Evolutionary conservation across 2,329 filamentous ascomycete species (phyloP).

Genomic region (Monilinia aucupariae): DNA sequence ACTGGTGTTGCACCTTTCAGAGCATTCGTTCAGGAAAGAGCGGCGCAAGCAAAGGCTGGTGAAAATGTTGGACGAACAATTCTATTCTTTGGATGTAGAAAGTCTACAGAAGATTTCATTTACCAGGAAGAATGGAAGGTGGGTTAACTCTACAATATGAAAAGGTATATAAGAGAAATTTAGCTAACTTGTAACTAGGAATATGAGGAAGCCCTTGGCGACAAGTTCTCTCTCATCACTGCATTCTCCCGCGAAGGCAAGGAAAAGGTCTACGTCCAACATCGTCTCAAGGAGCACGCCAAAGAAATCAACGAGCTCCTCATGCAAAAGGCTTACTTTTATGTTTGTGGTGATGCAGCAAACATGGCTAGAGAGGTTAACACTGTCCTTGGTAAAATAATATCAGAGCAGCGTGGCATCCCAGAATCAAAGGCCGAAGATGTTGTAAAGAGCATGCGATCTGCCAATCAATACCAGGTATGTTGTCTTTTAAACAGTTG

Average conservation of each 20-base stretch:
- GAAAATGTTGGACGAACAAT: slow-evolving; percentile 80
- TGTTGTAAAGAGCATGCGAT: slow-evolving; percentile 93
- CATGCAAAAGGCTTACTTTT: slow-evolving; percentile 84
- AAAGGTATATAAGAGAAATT: not conserved
- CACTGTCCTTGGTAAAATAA: slow-evolving; percentile 76
- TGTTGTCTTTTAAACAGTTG: slow-evolving; percentile 12
- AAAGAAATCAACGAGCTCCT: slow-evolving; percentile 84
- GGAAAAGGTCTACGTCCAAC: slow-evolving; percentile 95
- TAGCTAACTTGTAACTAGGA: slow-evolving; percentile 48
- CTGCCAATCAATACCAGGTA: slow-evolving; percentile 93
- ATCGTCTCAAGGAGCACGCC: slow-evolving; percentile 77
- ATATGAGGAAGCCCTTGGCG: slow-evolving; percentile 76
- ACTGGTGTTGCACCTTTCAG: slow-evolving; percentile 97
- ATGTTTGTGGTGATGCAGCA: slow-evolving; percentile 95
- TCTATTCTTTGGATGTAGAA: slow-evolving; percentile 93
- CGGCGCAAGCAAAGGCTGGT: slow-evolving; percentile 73
- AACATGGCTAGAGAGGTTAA: slow-evolving; percentile 97
- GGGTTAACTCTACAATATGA: slow-evolving; percentile 39
- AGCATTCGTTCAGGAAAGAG: slow-evolving; percentile 89
- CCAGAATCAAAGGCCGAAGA: slow-evolving; percentile 87
- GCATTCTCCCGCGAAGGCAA: slow-evolving; percentile 87
- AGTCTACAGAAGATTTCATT: slow-evolving; percentile 80
- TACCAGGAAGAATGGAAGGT: slow-evolving; percentile 92
- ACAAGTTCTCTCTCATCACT: slow-evolving; percentile 83
- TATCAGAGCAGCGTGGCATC: slow-evolving; percentile 76